phyloP scores from a whole-genome alignment of 1,284 basidiomycete genomes.

The Fereydounia khargensis region DNA sequence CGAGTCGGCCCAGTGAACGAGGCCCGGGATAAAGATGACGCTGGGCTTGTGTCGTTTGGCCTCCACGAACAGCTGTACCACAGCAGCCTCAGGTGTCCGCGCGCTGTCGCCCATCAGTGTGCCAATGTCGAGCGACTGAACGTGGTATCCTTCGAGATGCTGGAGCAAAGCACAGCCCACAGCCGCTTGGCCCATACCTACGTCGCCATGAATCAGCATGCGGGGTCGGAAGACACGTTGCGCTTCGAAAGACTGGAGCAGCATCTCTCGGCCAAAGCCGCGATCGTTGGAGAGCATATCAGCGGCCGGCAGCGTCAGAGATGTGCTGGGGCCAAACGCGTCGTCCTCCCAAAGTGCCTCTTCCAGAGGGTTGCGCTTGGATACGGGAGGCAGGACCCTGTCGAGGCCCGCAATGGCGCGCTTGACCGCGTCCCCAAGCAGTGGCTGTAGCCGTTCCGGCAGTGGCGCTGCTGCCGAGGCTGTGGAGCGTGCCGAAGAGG shows the following conservation, averaged over 20 bases:
- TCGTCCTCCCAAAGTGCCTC: conserved; percentile 75
- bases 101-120: conserved; percentile 85
- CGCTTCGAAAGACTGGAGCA: conserved; percentile 76
- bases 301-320: conserved; percentile 3
- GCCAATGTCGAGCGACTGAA: conserved; percentile 89
- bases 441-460: conserved; percentile 78
- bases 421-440: conserved; percentile 71
- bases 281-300: conserved; percentile 35
- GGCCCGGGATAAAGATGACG: conserved; percentile 88
- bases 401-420: conserved; percentile 69
- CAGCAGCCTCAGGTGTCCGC: conserved; percentile 81
- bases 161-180: conserved; percentile 88
- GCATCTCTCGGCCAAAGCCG: conserved; percentile 52
- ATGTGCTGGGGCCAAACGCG: conserved; percentile 65
- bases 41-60: conserved; percentile 96
- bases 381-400: conserved; percentile 57
- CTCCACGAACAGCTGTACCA: conserved; percentile 95
- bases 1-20: conserved; percentile 80
- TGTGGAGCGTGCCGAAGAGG: conserved; percentile 87
- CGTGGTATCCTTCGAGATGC: conserved; percentile 90
- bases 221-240: conserved; percentile 87
- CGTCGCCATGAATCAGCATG: conserved; percentile 75
- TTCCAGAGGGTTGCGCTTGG: conserved; percentile 66
- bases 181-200: conserved; percentile 86
- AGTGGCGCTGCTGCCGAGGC: conserved; percentile 80